phyloP scores from a whole-genome alignment of 495 filamentous ascomycete genomes.

The Lindgomyces ingoldianus region DNA sequence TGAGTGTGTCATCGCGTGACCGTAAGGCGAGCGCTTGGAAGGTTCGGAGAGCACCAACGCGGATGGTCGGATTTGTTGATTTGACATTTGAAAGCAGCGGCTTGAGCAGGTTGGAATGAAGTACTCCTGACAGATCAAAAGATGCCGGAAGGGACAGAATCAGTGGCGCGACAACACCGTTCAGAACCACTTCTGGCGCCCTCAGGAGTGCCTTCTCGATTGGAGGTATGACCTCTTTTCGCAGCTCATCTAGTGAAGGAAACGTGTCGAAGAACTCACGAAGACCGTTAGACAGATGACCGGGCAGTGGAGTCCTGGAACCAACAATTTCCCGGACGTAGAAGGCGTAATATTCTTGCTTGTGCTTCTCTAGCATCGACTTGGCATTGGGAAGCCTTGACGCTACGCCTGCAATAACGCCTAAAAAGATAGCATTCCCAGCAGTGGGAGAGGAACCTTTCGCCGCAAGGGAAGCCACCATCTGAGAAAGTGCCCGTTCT shows the following conservation, averaged over 20 bases:
- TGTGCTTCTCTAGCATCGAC: slow-evolving; percentile 60
- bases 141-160: slow-evolving; percentile 64
- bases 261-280: slow-evolving; percentile 82
- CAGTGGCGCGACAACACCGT: slow-evolving; percentile 70
- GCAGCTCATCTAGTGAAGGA: slow-evolving; percentile 71
- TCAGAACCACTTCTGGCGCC: slow-evolving; percentile 84
- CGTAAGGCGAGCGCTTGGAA: slow-evolving; percentile 65
- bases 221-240: slow-evolving; percentile 72
- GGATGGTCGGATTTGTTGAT: slow-evolving; percentile 76
- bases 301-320: slow-evolving; percentile 69
- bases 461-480: slow-evolving; percentile 64
- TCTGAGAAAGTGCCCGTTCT: slow-evolving; percentile 60
- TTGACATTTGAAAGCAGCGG: slow-evolving; percentile 85
- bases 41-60: slow-evolving; percentile 70
- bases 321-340: slow-evolving; percentile 83
- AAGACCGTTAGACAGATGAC: slow-evolving; percentile 70
- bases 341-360: slow-evolving; percentile 72
- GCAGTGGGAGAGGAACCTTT: slow-evolving; percentile 62
- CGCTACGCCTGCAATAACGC: slow-evolving; percentile 82
- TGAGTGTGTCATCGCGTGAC: slow-evolving; percentile 56
- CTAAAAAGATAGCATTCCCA: slow-evolving; percentile 75
- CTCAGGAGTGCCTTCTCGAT: slow-evolving; percentile 86
- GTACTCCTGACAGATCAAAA: slow-evolving; percentile 74
- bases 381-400: slow-evolving; percentile 63
- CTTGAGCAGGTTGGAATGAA: slow-evolving; percentile 72